Evolutionary conservation across 805 yeast species (phyloP).

Genomic region (Komagataella pastoris): DNA sequence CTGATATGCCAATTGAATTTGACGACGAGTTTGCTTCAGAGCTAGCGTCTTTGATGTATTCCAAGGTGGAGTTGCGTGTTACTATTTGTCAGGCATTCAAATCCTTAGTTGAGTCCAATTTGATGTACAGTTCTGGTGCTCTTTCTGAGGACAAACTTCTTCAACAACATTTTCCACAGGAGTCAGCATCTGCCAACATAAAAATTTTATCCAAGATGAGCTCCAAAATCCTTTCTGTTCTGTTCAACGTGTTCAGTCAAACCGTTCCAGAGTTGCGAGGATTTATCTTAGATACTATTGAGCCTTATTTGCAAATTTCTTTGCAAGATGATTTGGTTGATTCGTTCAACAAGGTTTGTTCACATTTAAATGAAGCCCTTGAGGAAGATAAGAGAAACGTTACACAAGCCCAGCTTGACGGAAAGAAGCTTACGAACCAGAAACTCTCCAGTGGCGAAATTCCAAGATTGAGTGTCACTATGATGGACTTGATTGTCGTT

Average conservation of each 20-base stretch:
- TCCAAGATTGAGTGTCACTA: conserved; percentile 58
- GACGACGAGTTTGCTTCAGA: conserved; percentile 66
- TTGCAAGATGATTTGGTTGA: conserved; percentile 50
- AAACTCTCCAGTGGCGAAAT: conserved; percentile 20
- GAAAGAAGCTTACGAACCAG: conserved; percentile 16
- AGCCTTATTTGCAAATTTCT: conserved; percentile 62
- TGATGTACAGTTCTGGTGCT: conserved; percentile 48
- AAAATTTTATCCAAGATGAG: conserved; percentile 54
- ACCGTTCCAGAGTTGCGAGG: conserved; percentile 77
- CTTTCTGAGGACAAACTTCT: conserved; percentile 42
- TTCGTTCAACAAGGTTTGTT: conserved; percentile 80
- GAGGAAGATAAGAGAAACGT: conserved; percentile 22
- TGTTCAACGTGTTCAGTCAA: conserved; percentile 88
- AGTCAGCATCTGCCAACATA: conserved; percentile 41
- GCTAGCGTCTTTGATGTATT: conserved; percentile 62
- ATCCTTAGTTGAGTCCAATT: conserved; percentile 64
- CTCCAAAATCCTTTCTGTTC: conserved; percentile 67
- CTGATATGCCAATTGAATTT: conserved; percentile 53
- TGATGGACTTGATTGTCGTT: conserved; percentile 83
- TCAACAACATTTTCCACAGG: conserved; percentile 46
- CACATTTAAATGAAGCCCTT: conserved; percentile 60
- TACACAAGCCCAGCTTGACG: conserved; percentile 18
- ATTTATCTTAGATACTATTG: conserved; percentile 76
- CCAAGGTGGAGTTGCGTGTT: conserved; percentile 62
- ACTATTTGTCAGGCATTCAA: conserved; percentile 75